Percentiles rank a stretch among this genome's conserved stretches.
These are phyloP conservation scores for Yarrowia galli DNA, from an alignment of 1,139 yeast species.

Conservation along the genomic window DNA sequence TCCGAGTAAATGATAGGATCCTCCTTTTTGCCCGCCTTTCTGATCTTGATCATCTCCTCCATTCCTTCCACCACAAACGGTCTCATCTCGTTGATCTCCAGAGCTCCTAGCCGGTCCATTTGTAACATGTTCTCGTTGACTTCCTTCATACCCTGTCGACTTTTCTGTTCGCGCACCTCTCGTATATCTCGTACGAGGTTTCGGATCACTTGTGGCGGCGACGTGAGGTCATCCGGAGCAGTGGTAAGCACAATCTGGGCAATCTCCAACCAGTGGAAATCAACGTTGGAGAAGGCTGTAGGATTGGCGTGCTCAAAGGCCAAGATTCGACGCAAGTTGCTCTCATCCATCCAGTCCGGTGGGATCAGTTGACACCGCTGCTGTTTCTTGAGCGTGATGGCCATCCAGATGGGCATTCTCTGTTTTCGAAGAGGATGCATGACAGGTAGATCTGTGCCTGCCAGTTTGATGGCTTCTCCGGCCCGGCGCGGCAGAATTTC, in stretches of 20 bases:
- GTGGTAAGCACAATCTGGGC: constrained; percentile 69
- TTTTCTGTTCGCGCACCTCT: constrained; percentile 82
- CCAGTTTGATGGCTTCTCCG: constrained; percentile 66
- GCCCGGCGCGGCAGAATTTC: constrained; percentile 78
- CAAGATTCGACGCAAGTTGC: constrained; percentile 63
- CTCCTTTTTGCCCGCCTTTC: constrained; percentile 53
- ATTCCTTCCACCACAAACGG: constrained; percentile 81
- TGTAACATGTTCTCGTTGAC: constrained; percentile 85
- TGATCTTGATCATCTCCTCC: constrained; percentile 71
- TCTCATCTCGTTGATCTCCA: constrained; percentile 88
- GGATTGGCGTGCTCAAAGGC: constrained; percentile 71
- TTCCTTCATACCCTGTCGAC: constrained; percentile 76
- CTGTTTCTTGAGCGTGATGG: constrained; percentile 80
- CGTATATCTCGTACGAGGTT: constrained; percentile 80
- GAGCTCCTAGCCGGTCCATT: constrained; percentile 77
- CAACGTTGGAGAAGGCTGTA: constrained; percentile 70
- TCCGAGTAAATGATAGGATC: constrained; percentile 43
- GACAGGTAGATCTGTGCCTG: constrained; percentile 62
- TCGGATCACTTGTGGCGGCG: constrained; percentile 68
- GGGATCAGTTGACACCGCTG: constrained; percentile 84
- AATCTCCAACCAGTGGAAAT: constrained; percentile 87
- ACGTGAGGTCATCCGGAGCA: constrained; percentile 78
- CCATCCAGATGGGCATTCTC: constrained; percentile 87
- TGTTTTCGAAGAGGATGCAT: constrained; percentile 74
- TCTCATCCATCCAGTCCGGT: constrained; percentile 82